Conservation (phyloP, 257 asterid species). For the Solanum paucissectum region DNA sequence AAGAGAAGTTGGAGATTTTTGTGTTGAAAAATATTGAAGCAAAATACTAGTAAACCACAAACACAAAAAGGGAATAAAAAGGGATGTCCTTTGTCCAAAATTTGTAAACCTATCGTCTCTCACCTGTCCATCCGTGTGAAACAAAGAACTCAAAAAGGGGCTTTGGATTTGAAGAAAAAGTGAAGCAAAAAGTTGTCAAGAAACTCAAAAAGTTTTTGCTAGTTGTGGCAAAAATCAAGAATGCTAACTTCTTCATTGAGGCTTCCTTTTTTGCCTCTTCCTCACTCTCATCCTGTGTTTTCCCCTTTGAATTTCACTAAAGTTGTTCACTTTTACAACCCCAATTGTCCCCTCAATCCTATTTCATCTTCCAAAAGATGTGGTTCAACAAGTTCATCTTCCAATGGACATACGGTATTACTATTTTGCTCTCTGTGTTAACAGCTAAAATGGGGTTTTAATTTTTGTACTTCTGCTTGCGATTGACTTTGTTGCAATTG, state of each 20-base stretch:
- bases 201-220: neutral
- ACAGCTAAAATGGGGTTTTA: neutral
- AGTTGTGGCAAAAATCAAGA: constrained; percentile 1
- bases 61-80: neutral
- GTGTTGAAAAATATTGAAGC: neutral
- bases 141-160: neutral
- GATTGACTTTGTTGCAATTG: neutral
- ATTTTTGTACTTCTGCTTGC: neutral
- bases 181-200: neutral
- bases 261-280: constrained; percentile 10
- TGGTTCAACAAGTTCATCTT: constrained; percentile 16
- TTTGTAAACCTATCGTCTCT: constrained; percentile 1
- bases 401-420: constrained; percentile 2
- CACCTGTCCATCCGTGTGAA: neutral
- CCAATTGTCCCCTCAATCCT: neutral
- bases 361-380: constrained; percentile 14
- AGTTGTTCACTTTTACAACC: neutral
- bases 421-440: neutral
- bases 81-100: constrained; percentile 7
- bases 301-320: neutral
- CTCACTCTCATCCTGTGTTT: constrained; percentile 25
- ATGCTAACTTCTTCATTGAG: constrained; percentile 34
- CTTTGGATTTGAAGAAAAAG: neutral
- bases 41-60: neutral
- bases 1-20: neutral